Evolutionary conservation across 2,329 filamentous ascomycete species (phyloP), one percentile per base, ranked within the genome.

Genomic region (Polytolypa hystricis): DNA sequence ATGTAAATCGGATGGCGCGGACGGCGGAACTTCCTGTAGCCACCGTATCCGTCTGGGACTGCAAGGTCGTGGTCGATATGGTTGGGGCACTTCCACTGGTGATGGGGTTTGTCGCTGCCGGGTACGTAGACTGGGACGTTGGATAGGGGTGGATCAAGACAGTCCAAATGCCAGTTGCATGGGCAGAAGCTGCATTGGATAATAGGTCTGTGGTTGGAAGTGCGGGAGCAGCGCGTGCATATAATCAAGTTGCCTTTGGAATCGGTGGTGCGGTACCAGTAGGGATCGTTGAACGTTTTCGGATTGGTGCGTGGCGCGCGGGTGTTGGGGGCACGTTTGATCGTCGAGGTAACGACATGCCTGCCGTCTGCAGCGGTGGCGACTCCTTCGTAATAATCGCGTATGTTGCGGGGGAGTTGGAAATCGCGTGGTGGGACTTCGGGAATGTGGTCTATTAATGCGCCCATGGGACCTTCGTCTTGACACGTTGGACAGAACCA

Each of bases 151-250:
- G 85, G 84, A 53, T 93, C 79, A 11, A 93, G 66, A 60, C 91
- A 98, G 59, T 96, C 89, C 35, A 94, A 68, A 63, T 98, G 91
- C 82, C 87, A 98, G 53, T 79, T 73, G 21, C 84, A 71, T 9
- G 74, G 69, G 60, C 89, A 98, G 51, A 73, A 75, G 58, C 86
- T 86, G 65, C 89, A 98, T 30, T 81, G 77, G 47, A 95, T 81
- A 49, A 96, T 86, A 47, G 80, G 74, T 17, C 81, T 76, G 48
- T 71, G 71, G 37, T 73, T 65, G 30, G 79, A 74, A 18, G 79
- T 71, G 50, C 71, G 70, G 45, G 81, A 73, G 62, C 89, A 96
- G 30, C 67, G 65, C 53, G 81, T 77, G 62, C 89, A 96, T 33
- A 93, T 65, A 31, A 93, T 79, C 3, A 77, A 62, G 38, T 81